Percentiles rank a stretch among this genome's conserved stretches.
These are phyloP conservation scores for Albifimbria verrucaria DNA, from an alignment of 2,329 filamentous ascomycete genomes.

Conservation along the genomic window DNA sequence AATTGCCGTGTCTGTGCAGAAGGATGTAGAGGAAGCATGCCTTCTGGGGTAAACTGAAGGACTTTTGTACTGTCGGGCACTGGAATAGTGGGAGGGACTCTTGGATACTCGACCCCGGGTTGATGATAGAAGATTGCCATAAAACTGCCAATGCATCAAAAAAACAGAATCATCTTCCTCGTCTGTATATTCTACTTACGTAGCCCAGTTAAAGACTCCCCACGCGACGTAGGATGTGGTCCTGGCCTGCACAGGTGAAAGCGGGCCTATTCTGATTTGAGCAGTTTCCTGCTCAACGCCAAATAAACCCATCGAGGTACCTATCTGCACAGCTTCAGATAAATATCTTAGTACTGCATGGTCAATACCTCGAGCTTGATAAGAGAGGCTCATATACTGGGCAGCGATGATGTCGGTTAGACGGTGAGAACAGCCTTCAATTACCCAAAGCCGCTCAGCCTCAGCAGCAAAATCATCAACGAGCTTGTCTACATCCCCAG, in stretches of 20 bases:
- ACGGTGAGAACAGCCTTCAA: neutral
- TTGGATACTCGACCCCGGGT: constrained; percentile 21
- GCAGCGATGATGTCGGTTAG: neutral
- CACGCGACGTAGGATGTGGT: constrained; percentile 21
- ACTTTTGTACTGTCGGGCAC: constrained; percentile 11
- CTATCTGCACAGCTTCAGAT: constrained; percentile 17
- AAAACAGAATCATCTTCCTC: neutral
- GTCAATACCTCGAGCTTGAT: neutral
- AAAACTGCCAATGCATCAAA: constrained; percentile 17
- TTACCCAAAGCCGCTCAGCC: neutral
- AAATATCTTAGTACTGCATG: neutral
- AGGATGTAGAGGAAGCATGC: constrained; percentile 1
- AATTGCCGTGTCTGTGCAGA: constrained; percentile 18
- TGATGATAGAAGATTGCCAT: constrained; percentile 31
- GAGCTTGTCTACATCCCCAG: neutral
- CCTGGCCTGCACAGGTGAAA: constrained; percentile 4
- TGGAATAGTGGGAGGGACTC: constrained; percentile 15
- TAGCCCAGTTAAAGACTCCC: constrained; percentile 34
- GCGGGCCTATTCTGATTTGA: constrained; percentile 4
- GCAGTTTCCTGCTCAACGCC: constrained; percentile 8
- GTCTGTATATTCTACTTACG: constrained; percentile 20
- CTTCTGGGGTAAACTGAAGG: neutral
- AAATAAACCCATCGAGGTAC: constrained; percentile 25
- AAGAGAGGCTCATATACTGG: neutral
- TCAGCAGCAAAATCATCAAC: neutral